phyloP scores from a whole-genome alignment of 163 green algal genomes.

The Scenedesmus sp. region DNA sequence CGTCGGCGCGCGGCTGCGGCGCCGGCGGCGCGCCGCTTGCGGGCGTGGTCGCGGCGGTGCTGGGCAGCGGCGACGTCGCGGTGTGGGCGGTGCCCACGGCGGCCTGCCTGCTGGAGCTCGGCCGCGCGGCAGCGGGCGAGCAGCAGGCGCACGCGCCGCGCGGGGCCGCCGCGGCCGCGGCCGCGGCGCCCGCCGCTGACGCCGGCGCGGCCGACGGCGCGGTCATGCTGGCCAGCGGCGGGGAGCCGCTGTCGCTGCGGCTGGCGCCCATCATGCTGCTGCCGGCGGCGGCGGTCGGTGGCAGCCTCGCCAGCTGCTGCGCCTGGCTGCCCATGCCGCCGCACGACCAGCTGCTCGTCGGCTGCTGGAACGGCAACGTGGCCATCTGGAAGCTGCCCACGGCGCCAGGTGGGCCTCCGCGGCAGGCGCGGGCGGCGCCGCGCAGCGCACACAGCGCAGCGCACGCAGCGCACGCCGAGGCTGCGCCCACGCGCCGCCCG shows the following conservation, averaged over 20 bases:
- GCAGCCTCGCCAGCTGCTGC: constrained; percentile 46
- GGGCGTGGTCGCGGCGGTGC: constrained; percentile 53
- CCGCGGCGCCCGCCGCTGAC: not conserved
- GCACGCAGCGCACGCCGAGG: no score
- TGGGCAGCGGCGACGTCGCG: constrained; percentile 54
- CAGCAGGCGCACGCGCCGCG: constrained; percentile 36
- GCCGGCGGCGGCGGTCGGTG: constrained; percentile 4
- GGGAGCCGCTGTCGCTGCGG: constrained; percentile 9
- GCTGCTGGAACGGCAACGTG: constrained; percentile 54
- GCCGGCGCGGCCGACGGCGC: not conserved
- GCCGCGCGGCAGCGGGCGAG: constrained; percentile 8
- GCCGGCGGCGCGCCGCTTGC: constrained; percentile 35
- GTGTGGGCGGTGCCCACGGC: constrained; percentile 32
- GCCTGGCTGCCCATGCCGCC: constrained; percentile 45
- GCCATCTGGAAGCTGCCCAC: constrained; percentile 47
- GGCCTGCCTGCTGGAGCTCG: not conserved
- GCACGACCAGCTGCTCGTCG: constrained; percentile 50
- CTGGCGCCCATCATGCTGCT: constrained; percentile 21
- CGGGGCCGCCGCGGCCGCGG: not conserved
- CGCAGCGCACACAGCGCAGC: no score
- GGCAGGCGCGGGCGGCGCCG: no score
- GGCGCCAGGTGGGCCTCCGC: constrained; percentile 14
- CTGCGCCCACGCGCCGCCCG: no score
- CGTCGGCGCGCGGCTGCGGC: not conserved
- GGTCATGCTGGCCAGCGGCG: no score